Evolutionary conservation across 805 yeast species (phyloP), one percentile per base, ranked within the genome.

Genomic region (Kodamaea sagamina): DNA sequence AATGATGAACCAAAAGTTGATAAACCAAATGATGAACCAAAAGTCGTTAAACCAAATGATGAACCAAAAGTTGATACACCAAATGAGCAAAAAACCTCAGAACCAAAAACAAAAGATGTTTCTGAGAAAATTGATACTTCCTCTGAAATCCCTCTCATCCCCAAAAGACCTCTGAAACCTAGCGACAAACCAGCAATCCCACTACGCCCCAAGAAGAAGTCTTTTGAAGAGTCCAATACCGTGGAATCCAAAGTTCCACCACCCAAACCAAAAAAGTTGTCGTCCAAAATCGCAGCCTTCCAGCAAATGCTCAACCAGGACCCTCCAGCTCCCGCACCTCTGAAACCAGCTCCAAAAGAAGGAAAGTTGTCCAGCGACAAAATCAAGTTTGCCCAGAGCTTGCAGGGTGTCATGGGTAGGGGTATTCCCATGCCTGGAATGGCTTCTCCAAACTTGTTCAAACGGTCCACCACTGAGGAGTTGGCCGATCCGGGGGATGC

Each of bases 281-380:
- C 92, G 0, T 81, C 89, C 1, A 84, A 75, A 48, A 86, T 86
- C 47, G 89, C 90, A 1, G 89, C 89, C 0, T 86, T 86, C 59
- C 95, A 86, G 56, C 85, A 84, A 54, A 79, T 84, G 84, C 68
- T 86, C 42, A 77, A 77, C 38, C 65, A 61, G 42, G 53, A 53
- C 12, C 47, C 61, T 3, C 31, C 34, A 25, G 34, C 32, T 4
- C 41, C 48, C 6, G 6, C 32, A 1, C 37, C 44, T 3, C 17
- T 34, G 8, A 38, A 42, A 24, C 40, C 45, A 12, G 31, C 50
- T 22, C 36, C 32, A 12, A 29, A 29, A 10, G 32, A 25, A 32
- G 32, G 41, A 43, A 68, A 55, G 49, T 52, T 69, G 24, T 60
- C 73, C 3, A 54, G 67, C 1, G 65, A 67, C 18, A 66, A 65